Conservation (phyloP, 768 basidiomycete genomes). For the Hericium coralloides region DNA sequence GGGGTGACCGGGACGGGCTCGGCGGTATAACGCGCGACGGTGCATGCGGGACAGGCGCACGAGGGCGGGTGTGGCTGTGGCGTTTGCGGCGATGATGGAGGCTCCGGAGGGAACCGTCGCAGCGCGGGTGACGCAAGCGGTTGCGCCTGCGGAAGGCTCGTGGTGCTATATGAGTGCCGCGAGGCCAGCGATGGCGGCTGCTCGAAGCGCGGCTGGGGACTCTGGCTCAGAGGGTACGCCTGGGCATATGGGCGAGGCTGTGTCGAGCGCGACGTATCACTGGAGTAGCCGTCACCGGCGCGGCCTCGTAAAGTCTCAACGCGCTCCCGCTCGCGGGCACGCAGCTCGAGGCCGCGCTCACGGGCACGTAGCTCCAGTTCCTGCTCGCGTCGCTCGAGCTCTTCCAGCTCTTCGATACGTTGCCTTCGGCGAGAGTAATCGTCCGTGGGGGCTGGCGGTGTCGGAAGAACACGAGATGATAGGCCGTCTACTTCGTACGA, state of each 20-base stretch:
- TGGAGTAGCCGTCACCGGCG: slow-evolving; percentile 16
- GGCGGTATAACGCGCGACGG: slow-evolving; percentile 42
- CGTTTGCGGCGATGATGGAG: slow-evolving; percentile 18
- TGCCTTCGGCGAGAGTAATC: slow-evolving; percentile 29
- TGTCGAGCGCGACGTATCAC: slow-evolving; percentile 21
- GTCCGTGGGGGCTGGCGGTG: slow-evolving; percentile 10
- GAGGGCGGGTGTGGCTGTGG: slow-evolving; percentile 41
- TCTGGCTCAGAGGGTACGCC: background rate
- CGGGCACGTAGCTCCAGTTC: slow-evolving; percentile 45
- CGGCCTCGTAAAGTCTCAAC: slow-evolving; percentile 26
- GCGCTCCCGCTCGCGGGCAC: slow-evolving; percentile 5
- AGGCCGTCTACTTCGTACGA: background rate
- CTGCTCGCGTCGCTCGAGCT: slow-evolving; percentile 45
- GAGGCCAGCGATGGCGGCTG: slow-evolving; percentile 14
- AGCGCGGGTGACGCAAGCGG: slow-evolving; percentile 5
- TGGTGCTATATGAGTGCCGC: slow-evolving; percentile 33
- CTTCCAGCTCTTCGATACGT: slow-evolving; percentile 41
- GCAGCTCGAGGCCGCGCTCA: slow-evolving; percentile 38
- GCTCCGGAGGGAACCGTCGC: slow-evolving; percentile 16
- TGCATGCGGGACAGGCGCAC: slow-evolving; percentile 61
- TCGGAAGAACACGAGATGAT: background rate
- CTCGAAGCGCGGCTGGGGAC: background rate
- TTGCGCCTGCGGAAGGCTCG: slow-evolving; percentile 32
- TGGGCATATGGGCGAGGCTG: slow-evolving; percentile 10
- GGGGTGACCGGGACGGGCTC: slow-evolving; percentile 19